Evolutionary conservation across 192 early-diverging fungal genomes (phyloP), one percentile per base, ranked within the genome.

Genomic region (Paraglomus brasilianum): DNA sequence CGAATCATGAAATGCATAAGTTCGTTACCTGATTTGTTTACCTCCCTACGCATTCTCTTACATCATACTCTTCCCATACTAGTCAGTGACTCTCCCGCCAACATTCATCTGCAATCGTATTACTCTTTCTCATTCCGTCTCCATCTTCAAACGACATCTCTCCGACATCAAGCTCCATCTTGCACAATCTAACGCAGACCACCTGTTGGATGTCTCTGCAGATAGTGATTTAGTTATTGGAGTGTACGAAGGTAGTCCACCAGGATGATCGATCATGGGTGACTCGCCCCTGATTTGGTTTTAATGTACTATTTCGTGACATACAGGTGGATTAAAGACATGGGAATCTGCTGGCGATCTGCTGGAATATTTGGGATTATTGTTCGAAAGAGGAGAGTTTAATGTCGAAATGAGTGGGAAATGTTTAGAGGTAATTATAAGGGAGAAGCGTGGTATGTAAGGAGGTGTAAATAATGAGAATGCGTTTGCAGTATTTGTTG

Each of bases 291-390:
- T 70, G 13, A 40, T 63, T 6, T 10, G 14, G 39, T 46, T 5
- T 45, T 38, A 40, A 14, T 38, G 44, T 62, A 6, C 15, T 30
- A 38, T 30, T 24, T 11, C 4, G 13, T 60, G 40, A 51, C 46
- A 61, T 47, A n/a, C 61, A 75, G 75, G 87, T 46, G 96, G 96
- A 11, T 83, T 97, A 63, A 98, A 98, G 78, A 98, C 96, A 0
- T 98, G 96, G 96, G 96, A 98, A 72, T 96, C 95, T 74, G 86
- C 92, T 8, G 65, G 92, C 39, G 96, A 98, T 80, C 77, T 98
- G 56, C 84, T 95, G 17, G 74, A 83, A 51, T 92, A 86, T 66
- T 72, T 93, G 17, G 76, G 84, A 19, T 73, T 76, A 17, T 74
- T 84, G 22, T 71, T 69, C 17, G 64, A 73, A 11, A 57, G 65